Evolutionary conservation across 2,329 filamentous ascomycete species (phyloP).

Genomic region (Daldinia sp.): DNA sequence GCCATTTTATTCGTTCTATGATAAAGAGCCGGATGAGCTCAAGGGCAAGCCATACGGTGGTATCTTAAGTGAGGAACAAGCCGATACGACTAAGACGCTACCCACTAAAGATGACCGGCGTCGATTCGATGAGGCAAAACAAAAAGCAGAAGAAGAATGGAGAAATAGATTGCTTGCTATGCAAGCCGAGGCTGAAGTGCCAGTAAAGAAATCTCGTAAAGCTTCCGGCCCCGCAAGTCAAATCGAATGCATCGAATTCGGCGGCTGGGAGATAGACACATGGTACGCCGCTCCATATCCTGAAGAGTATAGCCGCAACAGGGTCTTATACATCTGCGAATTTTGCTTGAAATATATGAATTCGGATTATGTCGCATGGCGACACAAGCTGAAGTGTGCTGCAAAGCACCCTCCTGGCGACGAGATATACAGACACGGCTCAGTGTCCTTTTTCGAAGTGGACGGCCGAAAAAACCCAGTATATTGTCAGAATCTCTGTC

Average conservation of each 20-base stretch:
- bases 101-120: conserved; percentile 82
- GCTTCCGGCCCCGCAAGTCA: conserved; percentile 88
- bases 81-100: conserved; percentile 88
- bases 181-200: conserved; percentile 70
- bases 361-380: conserved; percentile 97
- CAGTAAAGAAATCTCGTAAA: conserved; percentile 74
- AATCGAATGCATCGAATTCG: conserved; percentile 98
- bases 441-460: conserved; percentile 95
- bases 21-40: conserved; percentile 86
- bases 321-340: conserved; percentile 98
- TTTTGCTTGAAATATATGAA: conserved; percentile 99
- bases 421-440: conserved; percentile 92
- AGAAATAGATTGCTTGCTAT: conserved; percentile 68
- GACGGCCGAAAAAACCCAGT: conserved; percentile 96
- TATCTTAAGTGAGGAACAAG: conserved; percentile 86
- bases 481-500: conserved; percentile 98
- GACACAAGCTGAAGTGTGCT: conserved; percentile 95
- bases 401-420: conserved; percentile 97
- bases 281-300: conserved; percentile 99
- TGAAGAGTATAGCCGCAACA: conserved; percentile 96
- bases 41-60: conserved; percentile 96
- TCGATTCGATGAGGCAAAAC: conserved; percentile 87
- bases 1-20: conserved; percentile 87
- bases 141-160: conserved; percentile 93
- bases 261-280: conserved; percentile 96